Conservation (phyloP, 345 rosid genomes). For the Brassica carinata region DNA sequence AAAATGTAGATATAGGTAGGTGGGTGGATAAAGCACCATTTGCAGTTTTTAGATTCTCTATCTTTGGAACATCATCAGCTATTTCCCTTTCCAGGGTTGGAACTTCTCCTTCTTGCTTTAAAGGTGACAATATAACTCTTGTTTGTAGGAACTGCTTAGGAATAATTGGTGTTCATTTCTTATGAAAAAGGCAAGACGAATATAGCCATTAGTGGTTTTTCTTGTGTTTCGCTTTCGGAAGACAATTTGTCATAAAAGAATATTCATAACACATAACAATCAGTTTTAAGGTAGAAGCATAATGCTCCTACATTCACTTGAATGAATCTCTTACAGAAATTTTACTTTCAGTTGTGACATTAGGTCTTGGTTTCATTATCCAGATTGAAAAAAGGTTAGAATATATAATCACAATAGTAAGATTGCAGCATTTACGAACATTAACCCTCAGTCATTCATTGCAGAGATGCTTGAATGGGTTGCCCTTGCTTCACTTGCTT, state of each 20-base stretch:
- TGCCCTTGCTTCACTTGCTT: constrained; percentile 31
- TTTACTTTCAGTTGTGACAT: neutral
- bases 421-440: constrained; percentile 26
- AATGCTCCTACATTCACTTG: neutral
- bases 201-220: neutral
- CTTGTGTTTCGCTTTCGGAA: neutral
- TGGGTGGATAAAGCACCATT: no score
- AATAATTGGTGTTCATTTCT: neutral
- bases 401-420: neutral
- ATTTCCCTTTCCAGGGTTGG: neutral
- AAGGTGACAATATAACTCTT: neutral
- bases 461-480: constrained; percentile 56
- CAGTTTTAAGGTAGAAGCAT: neutral
- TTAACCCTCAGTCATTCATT: neutral
- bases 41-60: no score
- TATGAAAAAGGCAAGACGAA: neutral
- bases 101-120: neutral
- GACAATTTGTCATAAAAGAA: neutral
- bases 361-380: neutral
- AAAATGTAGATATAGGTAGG: no score
- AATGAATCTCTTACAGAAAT: no score
- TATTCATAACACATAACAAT: neutral
- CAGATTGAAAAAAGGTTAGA: neutral
- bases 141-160: neutral
- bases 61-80: neutral